Base-by-base conservation (phyloP, 176 grass and related monocot genomes). In the Melocanna baccifera region DNA sequence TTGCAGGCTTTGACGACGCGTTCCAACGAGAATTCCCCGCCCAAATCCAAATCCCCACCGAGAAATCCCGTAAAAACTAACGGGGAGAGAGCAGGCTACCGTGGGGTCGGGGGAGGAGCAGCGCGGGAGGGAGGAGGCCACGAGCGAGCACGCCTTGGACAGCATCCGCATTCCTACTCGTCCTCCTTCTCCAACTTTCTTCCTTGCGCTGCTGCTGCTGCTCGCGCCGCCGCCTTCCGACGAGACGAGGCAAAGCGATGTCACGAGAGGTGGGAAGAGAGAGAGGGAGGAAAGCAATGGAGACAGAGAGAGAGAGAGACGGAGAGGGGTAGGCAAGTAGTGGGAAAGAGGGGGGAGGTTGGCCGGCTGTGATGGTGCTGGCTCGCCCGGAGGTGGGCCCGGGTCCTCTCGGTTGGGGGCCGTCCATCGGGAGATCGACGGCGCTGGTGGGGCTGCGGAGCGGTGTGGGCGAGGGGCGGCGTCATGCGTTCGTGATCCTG, bases 131-230 rank as follows among this genome's bases (percentile, higher is more conserved):
- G 92, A 94, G 87, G 91, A 89, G 56, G 79, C 88, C 85, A 92
- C 87, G 83, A 91, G 82, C 59, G 92, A 93, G 91, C 91, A 93
- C 81, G 91, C 89, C 93, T 93, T 95, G 56, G 88, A 89, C 67
- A 98, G 85, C 90, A 94, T 91, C 81, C 81, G 80, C 83, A 86
- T 90, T 75, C 69, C 71, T 85, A 62, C 43, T 81, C 52, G 71
- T 34, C 62, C 77, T 69, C 30, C 46, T 28, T 77, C 75, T 83
- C 12, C 71, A n/a, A n/a, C n/a, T n/a, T n/a, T n/a, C 63, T 77
- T 4, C 65, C 72, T 84, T 63, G 37, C 76, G 29, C 62, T 18
- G 18, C 39, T 3, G 76, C 74, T 36, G 22, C 32, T 18, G 62
- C n/a, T 80, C 75, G 73, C 70, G 64, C n/a, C 4, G 75, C 75